phyloP scores from a whole-genome alignment of 305 asterid genomes.

The Ruellia speciosa region DNA sequence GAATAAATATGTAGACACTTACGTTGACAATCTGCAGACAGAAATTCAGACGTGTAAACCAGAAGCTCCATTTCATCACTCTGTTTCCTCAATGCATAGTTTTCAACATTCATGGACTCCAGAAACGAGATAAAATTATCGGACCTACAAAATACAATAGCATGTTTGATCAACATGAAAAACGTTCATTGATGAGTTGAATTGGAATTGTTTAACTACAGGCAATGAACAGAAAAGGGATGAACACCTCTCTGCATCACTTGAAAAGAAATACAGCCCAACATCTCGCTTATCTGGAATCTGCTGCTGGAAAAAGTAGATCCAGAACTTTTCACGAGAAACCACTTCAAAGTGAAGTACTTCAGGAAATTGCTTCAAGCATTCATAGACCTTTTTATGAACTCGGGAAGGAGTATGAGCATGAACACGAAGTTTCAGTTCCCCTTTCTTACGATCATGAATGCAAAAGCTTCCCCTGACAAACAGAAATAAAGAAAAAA shows the following conservation, averaged over 20 bases:
- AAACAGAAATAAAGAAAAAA: slow-evolving; percentile 5
- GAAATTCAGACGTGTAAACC: slow-evolving; percentile 38
- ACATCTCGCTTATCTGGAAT: slow-evolving; percentile 36
- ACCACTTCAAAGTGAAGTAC: slow-evolving; percentile 38
- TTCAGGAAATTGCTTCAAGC: slow-evolving; percentile 42
- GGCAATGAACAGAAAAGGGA: slow-evolving; percentile 8
- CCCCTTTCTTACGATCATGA: slow-evolving; percentile 18
- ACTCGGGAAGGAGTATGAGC: slow-evolving; percentile 47
- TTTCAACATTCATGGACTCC: slow-evolving; percentile 22
- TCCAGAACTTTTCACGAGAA: slow-evolving; percentile 29
- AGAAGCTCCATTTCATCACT: slow-evolving; percentile 34
- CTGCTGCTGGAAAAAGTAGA: slow-evolving; percentile 26
- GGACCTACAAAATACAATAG: slow-evolving; percentile 18
- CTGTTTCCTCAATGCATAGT: slow-evolving; percentile 27
- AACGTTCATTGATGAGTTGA: neutral
- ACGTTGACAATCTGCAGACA: slow-evolving; percentile 43
- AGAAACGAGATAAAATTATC: slow-evolving; percentile 25
- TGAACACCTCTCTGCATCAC: slow-evolving; percentile 35
- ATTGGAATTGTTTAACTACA: neutral
- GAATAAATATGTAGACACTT: slow-evolving; percentile 18
- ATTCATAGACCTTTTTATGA: slow-evolving; percentile 32
- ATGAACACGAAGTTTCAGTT: slow-evolving; percentile 26
- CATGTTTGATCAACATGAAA: neutral
- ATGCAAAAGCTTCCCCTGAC: slow-evolving; percentile 38
- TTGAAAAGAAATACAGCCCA: slow-evolving; percentile 53